A percentile compares a stretch with the other conserved stretches of the same genome.
Conservation (phyloP, 352 stramenopile species). For the Pythium vanterpoolii region DNA sequence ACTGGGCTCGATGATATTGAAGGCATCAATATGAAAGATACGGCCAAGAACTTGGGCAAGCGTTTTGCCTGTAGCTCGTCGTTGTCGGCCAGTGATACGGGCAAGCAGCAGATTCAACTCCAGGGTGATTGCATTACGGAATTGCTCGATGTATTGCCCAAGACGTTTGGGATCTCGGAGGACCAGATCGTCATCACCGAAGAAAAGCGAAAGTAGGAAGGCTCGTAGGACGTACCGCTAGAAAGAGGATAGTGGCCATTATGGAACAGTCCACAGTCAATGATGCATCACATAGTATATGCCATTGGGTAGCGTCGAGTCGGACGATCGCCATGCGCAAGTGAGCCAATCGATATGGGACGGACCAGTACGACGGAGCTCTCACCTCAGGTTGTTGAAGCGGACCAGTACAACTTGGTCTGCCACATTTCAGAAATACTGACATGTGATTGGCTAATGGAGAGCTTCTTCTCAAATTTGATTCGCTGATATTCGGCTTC, state of each 20-base stretch:
- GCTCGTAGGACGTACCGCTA: background rate
- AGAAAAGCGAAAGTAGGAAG: constrained; percentile 44
- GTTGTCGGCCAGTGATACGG: constrained; percentile 68
- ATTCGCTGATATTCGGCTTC: constrained; percentile 21
- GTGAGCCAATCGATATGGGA: no score
- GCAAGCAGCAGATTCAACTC: constrained; percentile 80
- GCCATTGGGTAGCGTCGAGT: no score
- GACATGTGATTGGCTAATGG: constrained; percentile 10
- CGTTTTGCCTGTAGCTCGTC: constrained; percentile 81
- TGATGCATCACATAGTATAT: no score
- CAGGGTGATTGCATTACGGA: constrained; percentile 78
- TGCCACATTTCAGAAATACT: no score
- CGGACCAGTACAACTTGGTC: constrained; percentile 3
- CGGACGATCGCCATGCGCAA: no score
- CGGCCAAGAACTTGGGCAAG: constrained; percentile 75
- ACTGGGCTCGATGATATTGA: constrained; percentile 80
- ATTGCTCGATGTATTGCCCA: constrained; percentile 65
- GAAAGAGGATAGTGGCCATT: background rate
- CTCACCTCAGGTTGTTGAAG: background rate
- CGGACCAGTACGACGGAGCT: background rate
- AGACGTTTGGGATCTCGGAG: constrained; percentile 76
- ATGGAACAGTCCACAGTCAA: background rate
- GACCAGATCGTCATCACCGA: constrained; percentile 72
- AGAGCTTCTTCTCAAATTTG: background rate
- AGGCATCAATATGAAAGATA: constrained; percentile 82